Evolutionary conservation across 2,329 filamentous ascomycete genomes (phyloP).

Genomic region (Cytospora chrysosperma): DNA sequence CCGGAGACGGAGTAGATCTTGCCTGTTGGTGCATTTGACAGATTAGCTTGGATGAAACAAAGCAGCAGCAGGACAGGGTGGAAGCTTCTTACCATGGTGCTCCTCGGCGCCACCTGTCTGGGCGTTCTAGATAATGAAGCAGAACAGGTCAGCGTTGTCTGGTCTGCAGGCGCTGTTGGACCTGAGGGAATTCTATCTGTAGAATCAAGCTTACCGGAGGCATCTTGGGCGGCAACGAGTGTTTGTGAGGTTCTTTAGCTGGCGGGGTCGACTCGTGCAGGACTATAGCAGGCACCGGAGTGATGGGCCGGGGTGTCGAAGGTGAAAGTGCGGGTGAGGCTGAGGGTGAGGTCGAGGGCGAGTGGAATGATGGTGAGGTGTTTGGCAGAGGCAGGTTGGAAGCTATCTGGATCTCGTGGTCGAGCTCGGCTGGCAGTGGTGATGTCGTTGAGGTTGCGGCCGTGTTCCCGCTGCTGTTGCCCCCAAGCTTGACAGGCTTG

Average conservation of each 20-base stretch:
- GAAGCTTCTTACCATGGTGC: constrained; percentile 39
- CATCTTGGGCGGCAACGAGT: constrained; percentile 45
- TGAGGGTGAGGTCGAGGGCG: constrained; percentile 32
- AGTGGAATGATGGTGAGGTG: constrained; percentile 40
- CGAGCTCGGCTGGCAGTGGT: constrained; percentile 26
- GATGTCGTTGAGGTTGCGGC: constrained; percentile 30
- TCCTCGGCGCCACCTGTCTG: constrained; percentile 36
- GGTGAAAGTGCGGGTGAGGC: no score
- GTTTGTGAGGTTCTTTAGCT: constrained; percentile 29
- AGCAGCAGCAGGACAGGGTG: not conserved
- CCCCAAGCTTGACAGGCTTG: constrained; percentile 7
- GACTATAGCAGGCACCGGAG: constrained; percentile 29
- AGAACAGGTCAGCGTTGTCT: constrained; percentile 23
- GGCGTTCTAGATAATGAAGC: constrained; percentile 32
- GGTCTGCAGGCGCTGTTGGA: not conserved
- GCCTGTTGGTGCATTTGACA: constrained; percentile 41
- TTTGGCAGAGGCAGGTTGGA: constrained; percentile 41
- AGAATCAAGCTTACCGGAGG: constrained; percentile 50
- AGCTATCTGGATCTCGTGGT: constrained; percentile 34
- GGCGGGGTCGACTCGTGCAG: constrained; percentile 31
- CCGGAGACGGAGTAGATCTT: constrained; percentile 64
- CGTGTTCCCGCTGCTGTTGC: not conserved
- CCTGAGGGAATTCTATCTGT: constrained; percentile 14
- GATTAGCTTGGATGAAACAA: constrained; percentile 13
- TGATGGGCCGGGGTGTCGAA: constrained; percentile 33